Percentiles rank a stretch among this genome's conserved stretches.
phyloP scores from a whole-genome alignment of 139 green algal genomes.

The Tetraselmis chui region DNA sequence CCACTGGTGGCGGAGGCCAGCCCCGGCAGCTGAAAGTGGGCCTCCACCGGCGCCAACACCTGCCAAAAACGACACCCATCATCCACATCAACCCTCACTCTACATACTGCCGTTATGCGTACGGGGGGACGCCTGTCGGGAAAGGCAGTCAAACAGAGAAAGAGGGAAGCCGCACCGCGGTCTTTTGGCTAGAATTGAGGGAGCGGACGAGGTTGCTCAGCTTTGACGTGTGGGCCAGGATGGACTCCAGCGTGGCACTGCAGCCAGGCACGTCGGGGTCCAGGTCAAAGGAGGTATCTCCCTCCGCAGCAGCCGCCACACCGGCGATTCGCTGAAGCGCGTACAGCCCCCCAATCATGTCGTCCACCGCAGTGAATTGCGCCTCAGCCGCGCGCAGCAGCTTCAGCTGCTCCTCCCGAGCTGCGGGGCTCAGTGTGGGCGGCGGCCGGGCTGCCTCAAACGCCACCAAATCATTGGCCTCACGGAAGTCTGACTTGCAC shows the following conservation, averaged over 20 bases:
- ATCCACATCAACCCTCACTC: too few species aligned
- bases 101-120: too few species aligned
- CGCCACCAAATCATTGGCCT: neutral
- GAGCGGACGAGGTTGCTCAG: neutral
- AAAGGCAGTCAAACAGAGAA: too few species aligned
- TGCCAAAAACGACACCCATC: too few species aligned
- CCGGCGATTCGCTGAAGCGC: neutral
- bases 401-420: neutral
- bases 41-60: neutral
- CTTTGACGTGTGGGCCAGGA: neutral
- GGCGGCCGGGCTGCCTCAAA: too few species aligned
- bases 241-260: neutral
- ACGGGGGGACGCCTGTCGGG: too few species aligned
- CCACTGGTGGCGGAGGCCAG: neutral
- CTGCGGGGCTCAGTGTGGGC: neutral
- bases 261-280: neutral
- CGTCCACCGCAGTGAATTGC: neutral
- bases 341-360: neutral
- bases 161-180: too few species aligned
- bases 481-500: neutral
- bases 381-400: neutral
- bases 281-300: neutral
- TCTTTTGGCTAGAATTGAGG: too few species aligned
- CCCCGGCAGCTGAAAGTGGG: neutral
- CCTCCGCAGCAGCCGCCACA: neutral